These are phyloP conservation scores for Carpinus fangiana DNA, from an alignment of 306 rosid genomes.

Conservation along the genomic window DNA sequence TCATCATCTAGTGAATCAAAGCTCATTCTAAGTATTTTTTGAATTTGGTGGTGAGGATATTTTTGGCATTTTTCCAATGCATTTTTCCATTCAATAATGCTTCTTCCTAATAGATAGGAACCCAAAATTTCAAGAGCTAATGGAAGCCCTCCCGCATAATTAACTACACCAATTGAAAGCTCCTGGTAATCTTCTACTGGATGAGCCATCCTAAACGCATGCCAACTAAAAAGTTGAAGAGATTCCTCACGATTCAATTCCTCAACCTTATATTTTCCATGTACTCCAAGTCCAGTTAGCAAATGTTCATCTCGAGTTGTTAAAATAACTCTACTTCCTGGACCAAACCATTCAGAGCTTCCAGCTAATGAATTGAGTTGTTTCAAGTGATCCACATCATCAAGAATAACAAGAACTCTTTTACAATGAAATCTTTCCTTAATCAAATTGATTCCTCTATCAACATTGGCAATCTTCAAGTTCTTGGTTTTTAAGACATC, in stretches of 20 bases:
- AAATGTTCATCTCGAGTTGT: constrained; percentile 32
- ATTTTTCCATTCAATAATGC: constrained; percentile 23
- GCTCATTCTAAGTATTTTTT: constrained; percentile 27
- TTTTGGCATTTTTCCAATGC: constrained; percentile 19
- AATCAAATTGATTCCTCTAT: background rate
- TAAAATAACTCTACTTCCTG: constrained; percentile 28
- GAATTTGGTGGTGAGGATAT: constrained; percentile 34
- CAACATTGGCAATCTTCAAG: background rate
- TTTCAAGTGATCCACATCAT: constrained; percentile 1
- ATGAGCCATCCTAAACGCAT: constrained; percentile 23
- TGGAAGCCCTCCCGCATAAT: constrained; percentile 42
- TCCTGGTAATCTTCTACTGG: background rate
- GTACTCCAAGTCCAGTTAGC: background rate
- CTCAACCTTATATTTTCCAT: background rate
- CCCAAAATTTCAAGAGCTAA: constrained; percentile 47
- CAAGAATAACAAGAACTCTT: constrained; percentile 22
- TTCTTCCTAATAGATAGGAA: constrained; percentile 25
- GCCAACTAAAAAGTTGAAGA: constrained; percentile 37
- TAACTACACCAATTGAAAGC: constrained; percentile 7
- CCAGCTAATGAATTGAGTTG: constrained; percentile 12
- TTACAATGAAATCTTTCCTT: background rate
- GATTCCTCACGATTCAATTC: constrained; percentile 27
- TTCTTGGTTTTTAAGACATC: background rate
- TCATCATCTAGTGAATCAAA: constrained; percentile 25
- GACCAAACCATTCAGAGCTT: constrained; percentile 18